A percentile compares a stretch with the other conserved stretches of the same genome.
Evolutionary conservation across 1,139 yeast species (phyloP).

Genomic region (Geotrichum restrictum): DNA sequence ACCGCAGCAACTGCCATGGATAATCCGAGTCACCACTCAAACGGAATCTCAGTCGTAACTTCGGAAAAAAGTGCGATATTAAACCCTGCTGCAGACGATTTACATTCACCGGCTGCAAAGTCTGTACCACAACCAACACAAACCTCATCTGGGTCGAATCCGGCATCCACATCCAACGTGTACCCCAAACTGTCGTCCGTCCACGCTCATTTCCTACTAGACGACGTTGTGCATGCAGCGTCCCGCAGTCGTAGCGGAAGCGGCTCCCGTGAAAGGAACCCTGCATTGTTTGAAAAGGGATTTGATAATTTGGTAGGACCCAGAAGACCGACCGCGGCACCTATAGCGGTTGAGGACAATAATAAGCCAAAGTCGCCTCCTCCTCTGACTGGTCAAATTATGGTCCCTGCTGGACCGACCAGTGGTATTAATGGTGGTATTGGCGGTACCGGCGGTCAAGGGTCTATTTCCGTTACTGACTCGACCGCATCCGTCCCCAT

Average conservation of each 20-base stretch:
- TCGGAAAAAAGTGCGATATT: too few species aligned
- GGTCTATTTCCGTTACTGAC: not conserved
- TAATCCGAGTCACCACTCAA: not conserved
- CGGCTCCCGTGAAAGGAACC: constrained; percentile 28
- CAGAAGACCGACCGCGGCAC: not conserved
- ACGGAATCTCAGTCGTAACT: not conserved
- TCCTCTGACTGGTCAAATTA: not conserved
- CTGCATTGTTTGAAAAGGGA: not conserved
- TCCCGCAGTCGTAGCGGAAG: constrained; percentile 43
- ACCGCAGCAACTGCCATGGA: not conserved
- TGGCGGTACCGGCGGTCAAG: not conserved
- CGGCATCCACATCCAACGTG: too few species aligned
- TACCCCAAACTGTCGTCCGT: constrained; percentile 55
- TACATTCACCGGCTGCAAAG: not conserved
- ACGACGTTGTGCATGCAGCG: constrained; percentile 57
- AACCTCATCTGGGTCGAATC: too few species aligned
- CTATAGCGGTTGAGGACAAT: not conserved
- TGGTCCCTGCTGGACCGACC: constrained; percentile 1
- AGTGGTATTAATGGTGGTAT: not conserved
- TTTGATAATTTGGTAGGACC: not conserved
- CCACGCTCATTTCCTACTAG: constrained; percentile 78
- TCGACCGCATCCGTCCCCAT: not conserved
- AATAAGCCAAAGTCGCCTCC: not conserved
- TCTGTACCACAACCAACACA: too few species aligned
- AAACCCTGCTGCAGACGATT: not conserved